Evolutionary conservation across 345 rosid genomes (phyloP).

Genomic region (Excoecaria agallocha): DNA sequence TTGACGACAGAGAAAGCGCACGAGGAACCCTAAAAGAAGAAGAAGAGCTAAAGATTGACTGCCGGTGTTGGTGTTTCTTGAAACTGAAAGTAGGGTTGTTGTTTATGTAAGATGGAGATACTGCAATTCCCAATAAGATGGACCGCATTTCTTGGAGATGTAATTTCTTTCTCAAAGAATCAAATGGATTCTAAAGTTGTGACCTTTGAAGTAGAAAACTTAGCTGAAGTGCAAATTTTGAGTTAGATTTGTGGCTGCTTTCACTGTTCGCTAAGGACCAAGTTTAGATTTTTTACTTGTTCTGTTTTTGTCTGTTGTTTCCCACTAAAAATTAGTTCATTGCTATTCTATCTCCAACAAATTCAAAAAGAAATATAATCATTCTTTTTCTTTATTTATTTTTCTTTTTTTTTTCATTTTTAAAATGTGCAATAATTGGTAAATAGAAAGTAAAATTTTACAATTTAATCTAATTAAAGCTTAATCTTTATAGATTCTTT

Average conservation of each 20-base stretch:
- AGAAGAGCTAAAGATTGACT: constrained; percentile 4
- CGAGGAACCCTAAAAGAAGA: constrained; percentile 32
- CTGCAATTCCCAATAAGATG: constrained; percentile 57
- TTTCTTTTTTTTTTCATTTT: no score
- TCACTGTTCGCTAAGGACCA: background rate
- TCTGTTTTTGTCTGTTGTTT: background rate
- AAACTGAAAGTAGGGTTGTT: constrained; percentile 30
- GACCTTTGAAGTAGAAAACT: background rate
- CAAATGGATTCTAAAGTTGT: background rate
- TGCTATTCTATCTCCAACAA: background rate
- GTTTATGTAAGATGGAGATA: constrained; percentile 33
- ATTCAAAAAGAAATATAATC: no score
- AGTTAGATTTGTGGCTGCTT: background rate
- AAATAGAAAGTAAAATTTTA: no score
- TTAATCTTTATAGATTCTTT: no score
- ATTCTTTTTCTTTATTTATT: no score
- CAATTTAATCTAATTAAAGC: no score
- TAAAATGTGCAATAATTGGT: no score
- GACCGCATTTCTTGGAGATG: constrained; percentile 56
- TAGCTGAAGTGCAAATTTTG: background rate
- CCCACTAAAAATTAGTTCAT: background rate
- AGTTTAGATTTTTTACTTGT: background rate
- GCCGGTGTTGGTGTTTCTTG: constrained; percentile 20
- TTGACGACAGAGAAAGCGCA: constrained; percentile 18
- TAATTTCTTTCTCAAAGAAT: background rate